Base-by-base conservation (phyloP, 116 monocot species). In the Papilionanthe hybrid region DNA sequence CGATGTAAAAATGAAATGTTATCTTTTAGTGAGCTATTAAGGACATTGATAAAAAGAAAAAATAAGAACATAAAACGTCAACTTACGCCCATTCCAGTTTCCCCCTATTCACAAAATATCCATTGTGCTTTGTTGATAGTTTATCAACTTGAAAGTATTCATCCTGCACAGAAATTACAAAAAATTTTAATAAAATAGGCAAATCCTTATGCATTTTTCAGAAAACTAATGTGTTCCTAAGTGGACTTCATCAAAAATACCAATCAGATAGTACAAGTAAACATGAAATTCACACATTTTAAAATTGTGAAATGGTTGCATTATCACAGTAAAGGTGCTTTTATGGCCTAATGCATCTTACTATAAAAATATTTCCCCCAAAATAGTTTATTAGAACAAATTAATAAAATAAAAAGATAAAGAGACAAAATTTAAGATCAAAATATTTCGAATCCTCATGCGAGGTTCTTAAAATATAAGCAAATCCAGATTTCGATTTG, bases 121-220 rank as follows among this genome's bases (percentile, higher is more conserved):
- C 98, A 84, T 85, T 86, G 79, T 98, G 93, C 63, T 98, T 98
- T 7, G 91, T 94, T 41, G 80, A 74, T 84, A 89, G 84, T 79
- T 98, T 94, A 68, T 98, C 95, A 75, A 94, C 93, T 87, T 98
- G 90, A 88, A 98, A 98, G 86, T 98, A 98, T 69, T 93, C 98
- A 88, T 98, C 89, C 98, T 98, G 87, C 30, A 86, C 84, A 77
- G 56, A 42, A 49, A 49, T 53, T 30, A 0, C 74, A 45, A 20
- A 12, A 37, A 69, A 67, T 0, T 11, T 67, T 2, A 67, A 60
- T 23, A 30, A 67, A 67, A 30, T 69, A n/a, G 2, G 2, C 32
- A 15, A 15, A 69, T 37, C 69, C 32, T 37, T 22, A 69, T 11
- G 32, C 32, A 37, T 69, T 30, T 69, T 69, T 69, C 28, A 69